A percentile compares a stretch with the other conserved stretches of the same genome.
phyloP scores from a whole-genome alignment of 441 rosid species.

The Pelargonium cotyledonis region DNA sequence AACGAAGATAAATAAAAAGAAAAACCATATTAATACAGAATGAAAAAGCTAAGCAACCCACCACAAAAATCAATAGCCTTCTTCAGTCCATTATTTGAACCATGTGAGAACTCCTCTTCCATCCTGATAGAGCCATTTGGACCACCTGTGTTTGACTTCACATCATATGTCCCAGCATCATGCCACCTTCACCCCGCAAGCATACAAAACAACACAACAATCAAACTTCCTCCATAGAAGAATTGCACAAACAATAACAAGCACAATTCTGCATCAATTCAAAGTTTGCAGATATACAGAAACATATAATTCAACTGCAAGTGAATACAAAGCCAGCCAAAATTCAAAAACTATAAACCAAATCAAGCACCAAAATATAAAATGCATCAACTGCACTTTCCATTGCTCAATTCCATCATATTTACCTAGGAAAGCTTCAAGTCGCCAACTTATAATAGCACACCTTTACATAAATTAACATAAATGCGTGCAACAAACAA shows the following conservation, averaged over 20 bases:
- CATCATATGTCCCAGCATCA: constrained; percentile 89
- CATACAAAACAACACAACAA: background rate
- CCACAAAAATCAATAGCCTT: constrained; percentile 79
- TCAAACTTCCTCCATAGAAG: background rate
- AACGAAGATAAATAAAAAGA: background rate
- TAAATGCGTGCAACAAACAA: too few relatives aligned
- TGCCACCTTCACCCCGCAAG: constrained; percentile 61
- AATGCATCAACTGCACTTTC: background rate
- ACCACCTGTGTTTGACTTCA: constrained; percentile 72
- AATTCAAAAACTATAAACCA: background rate
- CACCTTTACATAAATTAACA: too few relatives aligned
- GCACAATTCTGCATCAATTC: background rate
- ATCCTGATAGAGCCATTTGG: constrained; percentile 85
- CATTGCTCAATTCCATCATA: background rate
- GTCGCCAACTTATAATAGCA: too few relatives aligned
- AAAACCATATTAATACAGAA: background rate
- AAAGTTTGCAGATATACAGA: background rate
- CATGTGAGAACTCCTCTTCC: constrained; percentile 74
- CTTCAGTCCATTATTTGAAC: constrained; percentile 73
- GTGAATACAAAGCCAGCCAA: background rate
- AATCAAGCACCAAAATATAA: background rate
- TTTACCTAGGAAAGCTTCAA: too few relatives aligned
- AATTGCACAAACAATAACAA: background rate
- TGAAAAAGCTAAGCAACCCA: constrained; percentile 19
- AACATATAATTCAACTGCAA: background rate